phyloP scores from a whole-genome alignment of 768 basidiomycete species.

The Termitomyces sp. region DNA sequence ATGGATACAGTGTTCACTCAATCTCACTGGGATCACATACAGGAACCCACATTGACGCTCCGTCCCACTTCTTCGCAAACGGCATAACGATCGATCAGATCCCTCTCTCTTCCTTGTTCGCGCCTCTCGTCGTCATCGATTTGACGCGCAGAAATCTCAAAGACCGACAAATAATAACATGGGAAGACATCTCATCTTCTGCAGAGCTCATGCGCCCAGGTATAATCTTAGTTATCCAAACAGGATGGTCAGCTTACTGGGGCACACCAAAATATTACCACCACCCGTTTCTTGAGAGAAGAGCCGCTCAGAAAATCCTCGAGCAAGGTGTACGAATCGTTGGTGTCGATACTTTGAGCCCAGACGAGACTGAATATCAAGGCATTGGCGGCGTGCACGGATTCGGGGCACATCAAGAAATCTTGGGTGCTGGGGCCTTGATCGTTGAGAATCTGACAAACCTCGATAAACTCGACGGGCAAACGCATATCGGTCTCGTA shows the following conservation, averaged over 20 bases:
- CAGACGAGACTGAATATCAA: conserved; percentile 52
- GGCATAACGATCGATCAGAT: conserved; percentile 57
- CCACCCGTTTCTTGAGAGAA: conserved; percentile 59
- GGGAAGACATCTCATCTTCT: conserved; percentile 41
- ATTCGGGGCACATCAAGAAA: conserved; percentile 51
- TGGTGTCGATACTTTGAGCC: conserved; percentile 60
- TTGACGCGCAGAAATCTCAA: conserved; percentile 26
- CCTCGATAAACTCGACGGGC: conserved; percentile 33
- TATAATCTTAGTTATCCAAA: conserved; percentile 50
- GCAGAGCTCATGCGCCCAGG: conserved; percentile 31
- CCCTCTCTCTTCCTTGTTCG: conserved; percentile 46
- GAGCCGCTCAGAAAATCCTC: conserved; percentile 45
- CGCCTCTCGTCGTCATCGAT: conserved; percentile 52
- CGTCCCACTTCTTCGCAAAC: conserved; percentile 60
- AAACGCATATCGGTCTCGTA: conserved; percentile 41
- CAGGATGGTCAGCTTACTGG: conserved; percentile 64
- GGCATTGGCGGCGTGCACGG: conserved; percentile 27
- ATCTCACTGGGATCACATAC: conserved; percentile 64
- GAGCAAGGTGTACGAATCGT: conserved; percentile 49
- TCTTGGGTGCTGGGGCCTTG: conserved; percentile 56
- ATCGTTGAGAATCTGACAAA: conserved; percentile 71
- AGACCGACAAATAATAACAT: conserved; percentile 43
- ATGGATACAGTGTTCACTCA: conserved; percentile 46
- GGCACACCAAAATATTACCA: conserved; percentile 41
- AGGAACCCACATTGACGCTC: conserved; percentile 78